Conservation (phyloP, 1,139 yeast genomes). For the Magnusiomyces paraingens region DNA sequence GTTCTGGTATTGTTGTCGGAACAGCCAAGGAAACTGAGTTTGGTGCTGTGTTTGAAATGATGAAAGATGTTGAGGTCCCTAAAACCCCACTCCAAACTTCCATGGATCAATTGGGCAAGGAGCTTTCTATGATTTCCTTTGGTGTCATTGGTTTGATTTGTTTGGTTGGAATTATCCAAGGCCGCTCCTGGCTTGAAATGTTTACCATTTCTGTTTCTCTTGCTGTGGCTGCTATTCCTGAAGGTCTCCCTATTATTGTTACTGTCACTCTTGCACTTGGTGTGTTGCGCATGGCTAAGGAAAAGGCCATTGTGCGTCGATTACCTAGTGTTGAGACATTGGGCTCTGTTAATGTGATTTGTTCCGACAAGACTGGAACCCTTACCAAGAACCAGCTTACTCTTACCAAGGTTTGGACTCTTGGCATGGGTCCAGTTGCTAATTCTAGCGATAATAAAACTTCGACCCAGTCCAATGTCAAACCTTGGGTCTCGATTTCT, state of each 20-base stretch:
- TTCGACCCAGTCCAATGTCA: slow-evolving; percentile 1
- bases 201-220: slow-evolving; percentile 92
- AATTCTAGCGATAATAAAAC: not conserved
- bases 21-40: slow-evolving; percentile 85
- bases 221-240: slow-evolving; percentile 98
- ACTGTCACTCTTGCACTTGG: slow-evolving; percentile 95
- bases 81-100: slow-evolving; percentile 91
- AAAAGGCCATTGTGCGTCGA: slow-evolving; percentile 87
- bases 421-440: slow-evolving; percentile 53
- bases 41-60: slow-evolving; percentile 86
- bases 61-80: slow-evolving; percentile 89
- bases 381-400: slow-evolving; percentile 94
- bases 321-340: slow-evolving; percentile 93
- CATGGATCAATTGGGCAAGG: slow-evolving; percentile 92
- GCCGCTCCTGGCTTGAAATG: slow-evolving; percentile 93
- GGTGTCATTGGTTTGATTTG: slow-evolving; percentile 82
- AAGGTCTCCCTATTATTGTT: slow-evolving; percentile 93
- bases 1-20: slow-evolving; percentile 86
- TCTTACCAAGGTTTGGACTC: slow-evolving; percentile 77
- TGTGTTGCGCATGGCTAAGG: slow-evolving; percentile 88
- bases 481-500: slow-evolving; percentile 19
- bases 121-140: slow-evolving; percentile 75
- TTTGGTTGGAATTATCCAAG: slow-evolving; percentile 78
- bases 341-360: slow-evolving; percentile 91
- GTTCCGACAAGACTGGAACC: slow-evolving; percentile 95